A percentile compares a stretch with the other conserved stretches of the same genome.
These are phyloP conservation scores for Colletotrichum caudatum DNA, from an alignment of 2,329 filamentous ascomycete species.

Conservation along the genomic window DNA sequence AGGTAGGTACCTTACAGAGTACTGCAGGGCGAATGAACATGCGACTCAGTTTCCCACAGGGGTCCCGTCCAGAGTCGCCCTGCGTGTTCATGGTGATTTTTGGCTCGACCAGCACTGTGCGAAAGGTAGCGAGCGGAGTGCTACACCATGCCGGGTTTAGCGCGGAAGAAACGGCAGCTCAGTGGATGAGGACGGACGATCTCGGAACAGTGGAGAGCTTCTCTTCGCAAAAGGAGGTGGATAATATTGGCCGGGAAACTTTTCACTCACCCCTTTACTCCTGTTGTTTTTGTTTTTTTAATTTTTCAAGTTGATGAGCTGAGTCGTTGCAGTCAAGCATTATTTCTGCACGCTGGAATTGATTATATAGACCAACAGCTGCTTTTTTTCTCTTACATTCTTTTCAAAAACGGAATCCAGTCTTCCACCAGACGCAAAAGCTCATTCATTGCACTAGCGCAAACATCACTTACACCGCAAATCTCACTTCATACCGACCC, in stretches of 20 bases:
- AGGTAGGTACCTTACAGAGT: no score
- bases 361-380: neutral
- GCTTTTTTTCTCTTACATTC: neutral
- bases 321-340: neutral
- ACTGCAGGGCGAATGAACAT: conserved; percentile 1
- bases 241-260: conserved; percentile 23
- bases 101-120: conserved; percentile 2
- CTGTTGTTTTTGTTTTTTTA: conserved; percentile 4
- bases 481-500: conserved; percentile 16
- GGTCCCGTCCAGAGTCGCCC: neutral
- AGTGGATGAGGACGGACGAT: conserved; percentile 34
- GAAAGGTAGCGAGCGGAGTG: neutral
- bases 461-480: conserved; percentile 35
- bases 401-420: neutral
- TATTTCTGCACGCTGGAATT: neutral
- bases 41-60: conserved; percentile 28
- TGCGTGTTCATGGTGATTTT: neutral
- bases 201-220: conserved; percentile 37
- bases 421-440: neutral
- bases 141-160: conserved; percentile 16
- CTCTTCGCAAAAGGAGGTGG: conserved; percentile 32
- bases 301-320: neutral
- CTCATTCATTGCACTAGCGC: neutral
- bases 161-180: conserved; percentile 18
- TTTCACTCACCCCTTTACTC: conserved; percentile 10